A percentile compares a stretch with the other conserved stretches of the same genome.
phyloP scores from a whole-genome alignment of 495 filamentous ascomycete genomes.

The Aspergillus sparsus region DNA sequence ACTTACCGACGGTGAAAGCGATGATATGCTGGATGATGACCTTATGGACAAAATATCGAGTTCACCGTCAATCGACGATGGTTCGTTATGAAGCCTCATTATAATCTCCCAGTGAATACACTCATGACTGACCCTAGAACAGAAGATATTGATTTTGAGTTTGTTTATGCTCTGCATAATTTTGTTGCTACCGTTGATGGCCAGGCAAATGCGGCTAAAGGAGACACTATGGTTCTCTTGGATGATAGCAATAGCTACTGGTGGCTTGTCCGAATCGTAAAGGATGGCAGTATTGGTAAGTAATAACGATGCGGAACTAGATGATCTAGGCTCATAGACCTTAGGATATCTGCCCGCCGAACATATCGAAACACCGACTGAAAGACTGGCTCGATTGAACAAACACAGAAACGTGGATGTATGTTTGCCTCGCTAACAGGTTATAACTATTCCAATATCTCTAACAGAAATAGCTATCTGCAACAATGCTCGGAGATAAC shows the following conservation, averaged over 20 bases:
- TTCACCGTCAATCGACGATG: conserved; percentile 97
- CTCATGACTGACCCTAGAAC: conserved; percentile 61
- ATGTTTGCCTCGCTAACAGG: conserved; percentile 36
- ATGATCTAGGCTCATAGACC: conserved; percentile 22
- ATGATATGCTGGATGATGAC: conserved; percentile 82
- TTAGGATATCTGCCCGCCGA: conserved; percentile 94
- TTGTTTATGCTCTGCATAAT: conserved; percentile 96
- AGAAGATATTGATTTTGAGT: conserved; percentile 99
- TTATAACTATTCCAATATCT: conserved; percentile 20
- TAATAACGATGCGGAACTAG: background rate
- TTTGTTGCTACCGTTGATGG: conserved; percentile 98
- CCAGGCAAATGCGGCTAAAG: conserved; percentile 97
- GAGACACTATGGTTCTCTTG: conserved; percentile 99
- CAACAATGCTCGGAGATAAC: conserved; percentile 91
- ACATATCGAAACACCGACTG: conserved; percentile 97
- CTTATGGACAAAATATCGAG: conserved; percentile 97
- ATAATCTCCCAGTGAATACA: conserved; percentile 11
- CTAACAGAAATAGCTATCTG: conserved; percentile 65
- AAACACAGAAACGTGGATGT: conserved; percentile 99
- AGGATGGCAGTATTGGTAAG: conserved; percentile 95
- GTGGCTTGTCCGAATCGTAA: conserved; percentile 97
- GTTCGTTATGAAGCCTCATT: conserved; percentile 58
- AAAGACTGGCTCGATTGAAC: conserved; percentile 88
- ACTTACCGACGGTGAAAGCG: conserved; percentile 70
- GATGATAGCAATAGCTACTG: conserved; percentile 99